Percentiles rank a stretch among this genome's conserved stretches.
phyloP scores from a whole-genome alignment of 345 rosid genomes.

The Boechera stricta region DNA sequence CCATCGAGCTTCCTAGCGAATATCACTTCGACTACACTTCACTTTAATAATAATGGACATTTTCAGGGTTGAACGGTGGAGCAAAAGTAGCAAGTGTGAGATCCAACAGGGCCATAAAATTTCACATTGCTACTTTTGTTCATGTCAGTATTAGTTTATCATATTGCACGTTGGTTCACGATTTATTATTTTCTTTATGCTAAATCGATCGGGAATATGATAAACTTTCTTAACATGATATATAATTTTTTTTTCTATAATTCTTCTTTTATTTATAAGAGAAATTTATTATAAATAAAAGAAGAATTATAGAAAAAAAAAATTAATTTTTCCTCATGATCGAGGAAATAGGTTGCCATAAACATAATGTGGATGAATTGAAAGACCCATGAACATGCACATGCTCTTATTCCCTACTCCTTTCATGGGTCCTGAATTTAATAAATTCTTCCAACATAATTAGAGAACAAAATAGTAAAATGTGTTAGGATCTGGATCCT shows the following conservation, averaged over 20 bases:
- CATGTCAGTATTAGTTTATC: neutral
- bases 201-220: neutral
- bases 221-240: too few species aligned
- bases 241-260: too few species aligned
- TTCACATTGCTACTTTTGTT: neutral
- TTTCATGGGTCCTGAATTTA: constrained; percentile 28
- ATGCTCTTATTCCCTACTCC: constrained; percentile 28
- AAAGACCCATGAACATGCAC: constrained; percentile 34
- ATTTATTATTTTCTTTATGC: neutral
- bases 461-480: neutral
- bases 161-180: neutral
- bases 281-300: too few species aligned
- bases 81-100: neutral
- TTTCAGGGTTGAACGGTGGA: neutral
- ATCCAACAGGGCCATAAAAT: neutral
- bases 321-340: neutral
- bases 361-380: constrained; percentile 8
- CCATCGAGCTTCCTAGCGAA: too few species aligned
- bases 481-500: neutral
- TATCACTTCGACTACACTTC: too few species aligned
- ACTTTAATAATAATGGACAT: neutral
- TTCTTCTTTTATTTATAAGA: too few species aligned
- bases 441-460: constrained; percentile 13
- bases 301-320: too few species aligned
- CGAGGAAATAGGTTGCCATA: neutral